phyloP scores from a whole-genome alignment of 768 basidiomycete genomes.

The Leucocoprinus birnbaumii region DNA sequence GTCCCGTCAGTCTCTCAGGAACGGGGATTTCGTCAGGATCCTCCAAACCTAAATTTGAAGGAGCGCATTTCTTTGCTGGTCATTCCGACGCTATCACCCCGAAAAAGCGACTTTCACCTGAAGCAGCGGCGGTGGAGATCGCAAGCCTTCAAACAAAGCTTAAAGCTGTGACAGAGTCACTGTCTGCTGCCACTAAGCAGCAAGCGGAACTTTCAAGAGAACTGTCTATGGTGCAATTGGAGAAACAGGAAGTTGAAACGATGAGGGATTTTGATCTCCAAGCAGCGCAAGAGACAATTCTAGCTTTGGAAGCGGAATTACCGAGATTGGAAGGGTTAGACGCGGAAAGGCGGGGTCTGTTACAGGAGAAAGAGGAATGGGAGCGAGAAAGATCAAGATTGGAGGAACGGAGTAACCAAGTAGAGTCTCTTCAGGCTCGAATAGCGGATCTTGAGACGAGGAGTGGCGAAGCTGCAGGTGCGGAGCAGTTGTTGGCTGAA shows the following conservation, averaged over 20 bases:
- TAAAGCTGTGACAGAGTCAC: slow-evolving; percentile 53
- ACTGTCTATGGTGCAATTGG: slow-evolving; percentile 55
- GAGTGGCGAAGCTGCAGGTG: slow-evolving; percentile 34
- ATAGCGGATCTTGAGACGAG: slow-evolving; percentile 33
- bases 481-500: slow-evolving; percentile 35
- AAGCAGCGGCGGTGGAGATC: slow-evolving; percentile 43
- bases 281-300: slow-evolving; percentile 62
- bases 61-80: slow-evolving; percentile 83
- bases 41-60: slow-evolving; percentile 68
- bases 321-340: slow-evolving; percentile 48
- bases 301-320: slow-evolving; percentile 52
- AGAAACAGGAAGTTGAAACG: slow-evolving; percentile 70
- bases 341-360: slow-evolving; percentile 41
- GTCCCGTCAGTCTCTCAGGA: slow-evolving; percentile 32
- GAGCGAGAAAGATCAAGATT: slow-evolving; percentile 42
- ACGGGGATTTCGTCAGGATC: slow-evolving; percentile 39
- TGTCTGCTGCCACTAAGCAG: slow-evolving; percentile 56
- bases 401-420: slow-evolving; percentile 34
- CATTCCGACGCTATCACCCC: slow-evolving; percentile 70
- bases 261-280: slow-evolving; percentile 64
- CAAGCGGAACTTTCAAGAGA: slow-evolving; percentile 63
- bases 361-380: slow-evolving; percentile 50
- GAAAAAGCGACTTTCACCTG: slow-evolving; percentile 35
- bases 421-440: slow-evolving; percentile 36
- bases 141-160: slow-evolving; percentile 62